Base-by-base conservation (phyloP, 2,329 filamentous ascomycete genomes). In the Aspergillus awamori region DNA sequence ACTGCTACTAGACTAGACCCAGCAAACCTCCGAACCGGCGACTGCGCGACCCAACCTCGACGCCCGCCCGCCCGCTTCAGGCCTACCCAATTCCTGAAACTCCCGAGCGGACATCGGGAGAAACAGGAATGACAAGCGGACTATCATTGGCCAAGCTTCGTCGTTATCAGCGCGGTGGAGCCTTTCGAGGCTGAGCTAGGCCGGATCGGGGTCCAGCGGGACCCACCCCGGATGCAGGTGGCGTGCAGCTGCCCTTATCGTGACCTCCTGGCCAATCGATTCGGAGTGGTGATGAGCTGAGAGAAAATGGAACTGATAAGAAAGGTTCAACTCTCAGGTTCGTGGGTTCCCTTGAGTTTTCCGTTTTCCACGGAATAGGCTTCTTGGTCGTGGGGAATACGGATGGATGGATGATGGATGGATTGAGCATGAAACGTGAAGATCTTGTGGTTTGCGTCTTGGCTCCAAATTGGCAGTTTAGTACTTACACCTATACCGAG, bases 161-260 rank as follows among this genome's bases (percentile, higher is more conserved):
- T 56, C 55, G 63, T 65, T 66, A 66, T 66, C 64, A 66, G 63
- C 51, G 39, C 56, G 20, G 20, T 60, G 61, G 52, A 57, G 63
- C 57, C 54, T 30, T 6, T 28, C 26, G 30, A 49, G 33, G 53
- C 26, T 22, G 49, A 43, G 26, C 59, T 60, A 62, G 36, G 28
- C 59, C 43, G 17, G 15, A 60, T 63, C 36, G 39, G 58, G 62
- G 17, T 20, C 33, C 15, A 33, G 53, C 8, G 47, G 53, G 38
- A n/a, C 62, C 53, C 60, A 62, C 61, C 43, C 28, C 54, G 49
- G 48, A 36, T 48, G 43, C 41, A 28, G 63, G 61, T 66, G 64
- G 64, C 63, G 64, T 58, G 28, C 39, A 59, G 58, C 33, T 36
- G 53, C 28, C 48, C 64, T 66, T 66, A 66, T 66, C 64, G 64